Percentiles rank a stretch among this genome's conserved stretches.
Conservation (phyloP, 139 green algal genomes). For the Marvania coccoides region DNA sequence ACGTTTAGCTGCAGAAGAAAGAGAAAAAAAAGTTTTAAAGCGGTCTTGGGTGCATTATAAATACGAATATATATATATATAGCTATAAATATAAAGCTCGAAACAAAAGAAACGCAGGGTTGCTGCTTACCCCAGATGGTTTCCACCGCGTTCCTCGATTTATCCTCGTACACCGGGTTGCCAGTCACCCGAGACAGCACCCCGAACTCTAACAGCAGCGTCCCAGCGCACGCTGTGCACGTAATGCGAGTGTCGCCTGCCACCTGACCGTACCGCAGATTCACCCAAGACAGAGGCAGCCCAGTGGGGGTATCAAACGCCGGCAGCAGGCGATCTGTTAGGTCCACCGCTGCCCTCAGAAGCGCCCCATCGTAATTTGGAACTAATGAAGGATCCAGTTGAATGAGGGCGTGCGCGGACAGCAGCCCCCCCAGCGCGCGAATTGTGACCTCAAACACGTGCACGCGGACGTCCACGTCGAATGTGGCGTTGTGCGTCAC, state of each 20-base stretch:
- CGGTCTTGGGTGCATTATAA: neutral
- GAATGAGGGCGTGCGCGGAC: slow-evolving; percentile 36
- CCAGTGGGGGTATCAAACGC: slow-evolving; percentile 75
- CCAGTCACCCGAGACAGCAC: slow-evolving; percentile 57
- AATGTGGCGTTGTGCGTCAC: slow-evolving; percentile 41
- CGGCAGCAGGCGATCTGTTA: slow-evolving; percentile 66
- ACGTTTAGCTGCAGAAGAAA: neutral
- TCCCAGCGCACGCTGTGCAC: slow-evolving; percentile 81
- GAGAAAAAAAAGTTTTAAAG: too few species aligned
- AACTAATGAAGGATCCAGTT: slow-evolving; percentile 1
- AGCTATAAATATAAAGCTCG: neutral
- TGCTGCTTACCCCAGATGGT: slow-evolving; percentile 20
- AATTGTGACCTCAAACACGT: slow-evolving; percentile 68
- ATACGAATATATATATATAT: neutral
- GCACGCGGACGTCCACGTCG: slow-evolving; percentile 43
- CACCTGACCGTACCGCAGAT: slow-evolving; percentile 48
- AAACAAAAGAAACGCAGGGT: neutral
- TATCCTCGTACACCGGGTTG: slow-evolving; percentile 30
- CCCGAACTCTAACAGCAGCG: slow-evolving; percentile 82
- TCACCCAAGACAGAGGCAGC: slow-evolving; percentile 64
- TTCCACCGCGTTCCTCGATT: slow-evolving; percentile 16
- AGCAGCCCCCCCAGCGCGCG: slow-evolving; percentile 47
- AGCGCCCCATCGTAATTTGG: slow-evolving; percentile 46
- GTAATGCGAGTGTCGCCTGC: slow-evolving; percentile 48
- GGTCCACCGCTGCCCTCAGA: slow-evolving; percentile 47